Percentiles rank a stretch among this genome's conserved stretches.
Evolutionary conservation across 2,329 filamentous ascomycete genomes (phyloP).

Genomic region (Mycosphaerelloides madeirae): DNA sequence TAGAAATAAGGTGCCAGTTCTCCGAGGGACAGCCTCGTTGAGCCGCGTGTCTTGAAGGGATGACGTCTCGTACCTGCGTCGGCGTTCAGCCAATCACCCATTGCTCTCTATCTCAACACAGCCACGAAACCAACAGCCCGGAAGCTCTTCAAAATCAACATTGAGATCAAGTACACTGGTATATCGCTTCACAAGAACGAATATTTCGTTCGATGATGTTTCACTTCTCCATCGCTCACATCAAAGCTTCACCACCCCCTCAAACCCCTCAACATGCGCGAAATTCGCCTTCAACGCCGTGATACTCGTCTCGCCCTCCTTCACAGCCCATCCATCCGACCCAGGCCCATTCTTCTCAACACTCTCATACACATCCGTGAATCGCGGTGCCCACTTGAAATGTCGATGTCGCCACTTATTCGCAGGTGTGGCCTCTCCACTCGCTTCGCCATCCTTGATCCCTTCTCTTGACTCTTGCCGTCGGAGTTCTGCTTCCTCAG

Average conservation of each 20-base stretch:
- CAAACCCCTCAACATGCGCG: conserved; percentile 65
- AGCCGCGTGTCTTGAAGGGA: too few relatives aligned
- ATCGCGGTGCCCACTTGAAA: conserved; percentile 90
- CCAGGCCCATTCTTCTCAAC: conserved; percentile 75
- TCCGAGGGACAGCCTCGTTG: too few relatives aligned
- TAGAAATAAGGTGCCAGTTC: too few relatives aligned
- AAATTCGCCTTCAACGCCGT: conserved; percentile 92
- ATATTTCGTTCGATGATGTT: too few relatives aligned
- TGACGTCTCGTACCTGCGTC: too few relatives aligned
- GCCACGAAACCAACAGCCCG: too few relatives aligned
- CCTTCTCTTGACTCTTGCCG: conserved; percentile 49
- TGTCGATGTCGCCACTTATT: conserved; percentile 68
- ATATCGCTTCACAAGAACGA: too few relatives aligned
- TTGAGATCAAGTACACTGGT: too few relatives aligned
- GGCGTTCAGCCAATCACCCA: too few relatives aligned
- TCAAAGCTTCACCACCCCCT: conserved; percentile 73
- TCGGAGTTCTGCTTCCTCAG: conserved; percentile 68
- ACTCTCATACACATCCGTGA: conserved; percentile 80
- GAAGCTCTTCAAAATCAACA: too few relatives aligned
- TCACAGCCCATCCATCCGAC: conserved; percentile 90
- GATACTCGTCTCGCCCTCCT: conserved; percentile 81
- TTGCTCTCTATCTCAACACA: too few relatives aligned
- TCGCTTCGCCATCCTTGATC: conserved; percentile 34
- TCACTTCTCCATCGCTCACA: neutral
- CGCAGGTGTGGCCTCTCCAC: conserved; percentile 27